Base-by-base conservation (phyloP, 2,329 filamentous ascomycete genomes). In the Endoconidiophora laricicola region DNA sequence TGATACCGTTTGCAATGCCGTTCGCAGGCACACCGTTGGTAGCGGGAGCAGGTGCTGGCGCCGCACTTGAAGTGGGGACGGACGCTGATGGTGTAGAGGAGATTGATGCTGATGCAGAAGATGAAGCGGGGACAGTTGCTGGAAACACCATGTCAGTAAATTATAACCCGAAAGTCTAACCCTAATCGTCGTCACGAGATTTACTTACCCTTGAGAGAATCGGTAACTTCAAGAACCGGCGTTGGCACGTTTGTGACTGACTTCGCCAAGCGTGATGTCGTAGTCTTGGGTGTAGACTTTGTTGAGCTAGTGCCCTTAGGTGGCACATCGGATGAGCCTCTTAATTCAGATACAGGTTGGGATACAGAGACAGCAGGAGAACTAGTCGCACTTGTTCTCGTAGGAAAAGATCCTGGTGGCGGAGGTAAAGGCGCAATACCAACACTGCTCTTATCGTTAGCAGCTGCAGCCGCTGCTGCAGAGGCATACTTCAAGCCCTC, bases 401-500 rank as follows among this genome's bases (percentile, higher is more conserved):
- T 49, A 50, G 66, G 61, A 51, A 66, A 62, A 41, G 71, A 64
- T 37, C 83, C 83, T 24, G 87, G 87, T 59, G 91, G 91, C 55
- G 91, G 90, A 50, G 91, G 91, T 60, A 96, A 71, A 39, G 91
- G 91, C 52, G 90, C 81, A 60, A 98, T 95, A 23, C 91, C 91
- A 26, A 96, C 82, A 61, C 82, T 90, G 68, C 86, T 88, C 66
- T 70, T 76, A 57, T 94, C 87, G 63, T 79, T 87, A 43, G 88
- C 86, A 1, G 91, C 90, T 0, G 90, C 91, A 0, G 90, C 91
- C 0, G 91, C 91, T 0, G 91, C 91, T 0, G 91, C 91, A 37
- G 91, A 96, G 42, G 91, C 91, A 62, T 98, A 98, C 66, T 96
- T 96, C 57, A 98, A 71, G 1, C 84, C 86, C 63, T 96, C 90